These are phyloP conservation scores for Ampelocalamus luodianensis DNA, from an alignment of 176 grass and related monocot genomes.

Conservation along the genomic window DNA sequence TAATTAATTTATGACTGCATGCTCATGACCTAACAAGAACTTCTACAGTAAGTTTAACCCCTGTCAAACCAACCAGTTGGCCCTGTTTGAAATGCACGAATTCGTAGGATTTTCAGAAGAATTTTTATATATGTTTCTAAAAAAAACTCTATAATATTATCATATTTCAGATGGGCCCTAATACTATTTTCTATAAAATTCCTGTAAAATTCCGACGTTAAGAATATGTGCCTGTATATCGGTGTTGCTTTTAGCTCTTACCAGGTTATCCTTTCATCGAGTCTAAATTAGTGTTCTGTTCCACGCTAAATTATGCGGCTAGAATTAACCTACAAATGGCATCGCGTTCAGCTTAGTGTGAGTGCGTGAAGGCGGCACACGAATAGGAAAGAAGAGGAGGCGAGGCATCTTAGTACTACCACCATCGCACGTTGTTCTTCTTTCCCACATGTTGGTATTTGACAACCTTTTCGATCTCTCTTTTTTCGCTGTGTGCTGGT, in stretches of 20 bases:
- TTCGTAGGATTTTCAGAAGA: too few relatives aligned
- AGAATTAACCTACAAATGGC: background rate
- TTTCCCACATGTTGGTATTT: slow-evolving; percentile 23
- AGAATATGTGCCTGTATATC: background rate
- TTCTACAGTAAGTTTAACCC: too few relatives aligned
- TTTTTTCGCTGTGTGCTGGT: background rate
- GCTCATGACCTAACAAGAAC: too few relatives aligned
- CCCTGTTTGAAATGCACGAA: too few relatives aligned
- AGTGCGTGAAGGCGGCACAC: background rate
- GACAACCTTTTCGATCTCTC: background rate
- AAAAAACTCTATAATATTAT: too few relatives aligned
- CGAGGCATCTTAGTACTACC: slow-evolving; percentile 2
- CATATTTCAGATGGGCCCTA: too few relatives aligned
- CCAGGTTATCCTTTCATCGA: background rate
- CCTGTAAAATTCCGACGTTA: background rate
- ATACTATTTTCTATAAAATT: too few relatives aligned
- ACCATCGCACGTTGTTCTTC: slow-evolving; percentile 3
- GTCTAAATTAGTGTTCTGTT: background rate
- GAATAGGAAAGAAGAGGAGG: background rate
- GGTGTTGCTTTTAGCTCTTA: background rate
- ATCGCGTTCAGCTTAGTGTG: background rate
- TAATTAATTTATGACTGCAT: too few relatives aligned
- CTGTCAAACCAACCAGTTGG: too few relatives aligned
- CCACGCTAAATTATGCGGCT: background rate
- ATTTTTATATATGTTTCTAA: too few relatives aligned